Conservation (phyloP, 2,329 filamentous ascomycete species). For the Diaporthe sp. region DNA sequence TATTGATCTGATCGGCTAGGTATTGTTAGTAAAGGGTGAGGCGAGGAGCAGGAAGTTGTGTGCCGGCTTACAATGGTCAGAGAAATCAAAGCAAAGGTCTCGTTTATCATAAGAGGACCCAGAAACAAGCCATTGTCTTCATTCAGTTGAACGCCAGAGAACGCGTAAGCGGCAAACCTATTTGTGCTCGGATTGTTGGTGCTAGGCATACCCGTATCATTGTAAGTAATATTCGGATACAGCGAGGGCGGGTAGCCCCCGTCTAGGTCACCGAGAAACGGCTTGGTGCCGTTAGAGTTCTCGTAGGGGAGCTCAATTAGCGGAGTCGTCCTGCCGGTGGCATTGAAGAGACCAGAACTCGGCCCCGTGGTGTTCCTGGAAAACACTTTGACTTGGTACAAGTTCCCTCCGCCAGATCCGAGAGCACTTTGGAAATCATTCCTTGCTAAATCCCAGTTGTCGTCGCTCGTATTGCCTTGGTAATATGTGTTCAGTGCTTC, state of each 20-base stretch:
- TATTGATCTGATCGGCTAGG: slow-evolving; percentile 77
- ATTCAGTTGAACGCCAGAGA: slow-evolving; percentile 64
- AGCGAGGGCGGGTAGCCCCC: slow-evolving; percentile 80
- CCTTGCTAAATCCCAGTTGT: slow-evolving; percentile 73
- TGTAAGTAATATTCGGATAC: slow-evolving; percentile 85
- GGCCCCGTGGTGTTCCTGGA: slow-evolving; percentile 75
- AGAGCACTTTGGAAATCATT: slow-evolving; percentile 82
- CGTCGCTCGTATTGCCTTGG: slow-evolving; percentile 65
- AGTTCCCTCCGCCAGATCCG: slow-evolving; percentile 64
- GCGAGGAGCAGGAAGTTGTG: background rate
- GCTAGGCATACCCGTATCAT: slow-evolving; percentile 58
- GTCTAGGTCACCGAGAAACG: slow-evolving; percentile 72
- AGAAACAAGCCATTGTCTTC: slow-evolving; percentile 75
- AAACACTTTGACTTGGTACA: slow-evolving; percentile 82
- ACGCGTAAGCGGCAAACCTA: slow-evolving; percentile 63
- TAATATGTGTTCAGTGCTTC: slow-evolving; percentile 66
- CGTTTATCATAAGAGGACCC: slow-evolving; percentile 81
- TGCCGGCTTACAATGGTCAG: slow-evolving; percentile 70
- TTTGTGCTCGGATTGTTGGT: slow-evolving; percentile 56
- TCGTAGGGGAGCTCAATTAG: slow-evolving; percentile 74
- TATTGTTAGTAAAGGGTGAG: background rate
- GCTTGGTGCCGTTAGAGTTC: slow-evolving; percentile 68
- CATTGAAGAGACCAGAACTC: slow-evolving; percentile 71
- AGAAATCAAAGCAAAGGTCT: slow-evolving; percentile 81
- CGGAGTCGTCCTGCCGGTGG: slow-evolving; percentile 66